Evolutionary conservation across 73 alveolate genomes (phyloP), one percentile per base, ranked within the genome.

Genomic region (Paramecium caudatum): DNA sequence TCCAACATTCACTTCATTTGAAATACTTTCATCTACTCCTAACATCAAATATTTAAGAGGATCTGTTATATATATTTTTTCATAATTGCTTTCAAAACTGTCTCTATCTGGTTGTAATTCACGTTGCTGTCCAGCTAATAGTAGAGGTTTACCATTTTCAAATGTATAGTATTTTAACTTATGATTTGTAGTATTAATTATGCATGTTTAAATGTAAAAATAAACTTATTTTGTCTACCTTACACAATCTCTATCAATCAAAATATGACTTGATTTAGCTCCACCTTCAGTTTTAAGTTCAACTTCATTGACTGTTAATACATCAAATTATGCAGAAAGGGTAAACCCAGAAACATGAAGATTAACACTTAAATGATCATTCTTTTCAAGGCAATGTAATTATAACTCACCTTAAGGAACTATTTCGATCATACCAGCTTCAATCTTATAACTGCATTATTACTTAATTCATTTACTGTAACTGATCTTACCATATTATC

Each of bases 1-100:
- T 4, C 45, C 43, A 4, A 74, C 88, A 74, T 74, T 43, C 0
- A 74, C 88, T 39, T 74, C 88, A 74, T 74, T 74, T 3, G 88
- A 41, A 1, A 74, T 74, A 43, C 43, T 34, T 15, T 74, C 62
- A 16, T 39, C 62, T 2, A 74, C 37, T 8, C 69, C 62, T 3
- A 74, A 39, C 88, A 74, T 74, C 8, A 74, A 45, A 74, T 74
- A 21, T 45, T 74, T 74, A 16, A 74, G 16, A 16, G 43, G 36
- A 43, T 74, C 47, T 23, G 69, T 27, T 8, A 74, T 39, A 21
- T 41, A 17, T 2, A 74, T 45, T 43, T 74, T 19, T 5, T 74
- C 65, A 16, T 74, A 74, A 12, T 36, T 41, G 8, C 47, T 74
- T n/a, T 74, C 88, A 74, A 74, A 74, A 8, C 47, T 41, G 4